Evolutionary conservation across 495 filamentous ascomycete genomes (phyloP), one percentile per base, ranked within the genome.

Genomic region (Penicillium flavigenum): DNA sequence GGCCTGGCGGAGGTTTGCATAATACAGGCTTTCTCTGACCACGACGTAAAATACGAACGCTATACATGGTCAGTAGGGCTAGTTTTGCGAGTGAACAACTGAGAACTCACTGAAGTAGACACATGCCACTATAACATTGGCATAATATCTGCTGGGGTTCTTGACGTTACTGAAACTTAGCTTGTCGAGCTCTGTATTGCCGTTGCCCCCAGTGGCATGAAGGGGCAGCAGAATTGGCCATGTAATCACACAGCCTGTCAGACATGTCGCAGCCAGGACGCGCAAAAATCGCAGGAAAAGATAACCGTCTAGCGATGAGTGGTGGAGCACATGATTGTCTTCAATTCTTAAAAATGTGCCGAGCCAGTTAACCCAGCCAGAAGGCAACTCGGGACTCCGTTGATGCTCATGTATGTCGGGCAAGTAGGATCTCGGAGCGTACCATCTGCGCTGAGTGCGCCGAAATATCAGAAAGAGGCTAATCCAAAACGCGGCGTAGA

Each of bases 181-280:
- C 10, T 66, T 68, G 47, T 88, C 86, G 10, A 91, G 79, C 62
- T 88, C 75, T 0, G 64, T 71, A n/a, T 83, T 80, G 0, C 75
- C 76, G 14, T 75, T 81, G 24, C 82, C 83, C 4, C 88, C 88
- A 6, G 88, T 93, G 26, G 81, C 83, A 71, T 94, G 88, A 60
- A 95, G 76, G 3, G 91, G 91, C 63, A 96, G 85, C 41, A 95
- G 71, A 26, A 94, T 76, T 0, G 91, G 89, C 87, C 89, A 94
- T 42, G 86, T 89, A 57, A 96, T 82, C 57, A 83, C 78, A 63
- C 84, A 88, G 20, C 90, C 90, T 16, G 86, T 82, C 46, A 92
- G 83, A 70, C 84, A 89, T 32, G 90, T 83, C 43, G 81, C 76
- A 41, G 87, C 80, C n/a, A 85, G 72, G 51, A 90, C 85, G 54